These are phyloP conservation scores for Helotiales sp. DNA, from an alignment of 2,329 filamentous ascomycete genomes.

Conservation along the genomic window DNA sequence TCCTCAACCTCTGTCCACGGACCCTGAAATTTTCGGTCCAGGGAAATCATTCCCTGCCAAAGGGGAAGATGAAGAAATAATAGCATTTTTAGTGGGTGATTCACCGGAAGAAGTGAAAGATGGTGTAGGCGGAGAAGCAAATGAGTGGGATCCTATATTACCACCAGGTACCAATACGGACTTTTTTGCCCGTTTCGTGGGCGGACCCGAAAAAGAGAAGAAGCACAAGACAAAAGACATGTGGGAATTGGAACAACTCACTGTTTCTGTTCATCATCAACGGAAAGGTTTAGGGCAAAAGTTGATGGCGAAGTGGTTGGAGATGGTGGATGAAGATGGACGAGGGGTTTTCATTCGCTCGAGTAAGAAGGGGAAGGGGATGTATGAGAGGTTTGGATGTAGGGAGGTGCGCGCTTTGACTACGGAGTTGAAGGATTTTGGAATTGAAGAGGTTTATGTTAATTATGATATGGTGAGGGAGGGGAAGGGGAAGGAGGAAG, in stretches of 20 bases:
- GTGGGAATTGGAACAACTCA: conserved; percentile 2
- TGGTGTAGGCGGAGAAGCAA: neutral
- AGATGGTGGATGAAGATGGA: neutral
- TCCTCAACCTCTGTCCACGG: neutral
- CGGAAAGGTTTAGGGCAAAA: conserved; percentile 4
- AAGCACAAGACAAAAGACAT: neutral
- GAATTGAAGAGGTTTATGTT: neutral
- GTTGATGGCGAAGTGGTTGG: neutral
- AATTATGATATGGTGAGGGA: conserved; percentile 9
- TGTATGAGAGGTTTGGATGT: conserved; percentile 13
- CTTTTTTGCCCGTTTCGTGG: neutral
- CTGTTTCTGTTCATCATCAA: neutral
- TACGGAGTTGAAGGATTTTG: conserved; percentile 9
- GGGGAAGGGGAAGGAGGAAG: too few species aligned
- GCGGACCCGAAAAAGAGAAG: neutral
- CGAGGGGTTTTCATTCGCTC: neutral
- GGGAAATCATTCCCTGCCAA: neutral
- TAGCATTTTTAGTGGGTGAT: neutral
- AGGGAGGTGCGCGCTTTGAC: neutral
- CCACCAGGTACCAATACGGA: neutral
- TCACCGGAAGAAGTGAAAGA: neutral
- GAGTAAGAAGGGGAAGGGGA: neutral
- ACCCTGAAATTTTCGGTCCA: neutral
- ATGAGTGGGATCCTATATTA: conserved; percentile 2
- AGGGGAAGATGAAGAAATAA: neutral